phyloP scores from a whole-genome alignment of 768 basidiomycete genomes.

The Boletus subcaerulescens region DNA sequence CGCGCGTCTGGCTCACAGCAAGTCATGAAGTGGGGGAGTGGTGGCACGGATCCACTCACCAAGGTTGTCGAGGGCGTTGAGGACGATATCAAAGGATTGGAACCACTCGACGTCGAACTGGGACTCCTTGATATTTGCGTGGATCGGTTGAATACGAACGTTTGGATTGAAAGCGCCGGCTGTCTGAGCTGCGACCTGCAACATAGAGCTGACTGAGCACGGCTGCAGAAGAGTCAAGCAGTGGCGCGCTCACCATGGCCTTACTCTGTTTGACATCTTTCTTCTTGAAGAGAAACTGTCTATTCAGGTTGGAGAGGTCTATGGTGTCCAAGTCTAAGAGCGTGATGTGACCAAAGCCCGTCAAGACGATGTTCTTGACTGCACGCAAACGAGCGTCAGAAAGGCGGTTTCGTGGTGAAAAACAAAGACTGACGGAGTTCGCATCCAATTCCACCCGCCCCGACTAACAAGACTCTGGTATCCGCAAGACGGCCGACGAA shows the following conservation, averaged over 20 bases:
- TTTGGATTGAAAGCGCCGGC: slow-evolving; percentile 85
- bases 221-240: not conserved
- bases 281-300: slow-evolving; percentile 95
- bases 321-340: slow-evolving; percentile 97
- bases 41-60: slow-evolving; percentile 47
- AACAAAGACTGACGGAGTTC: slow-evolving; percentile 68
- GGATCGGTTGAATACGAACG: slow-evolving; percentile 82
- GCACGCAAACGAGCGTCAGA: slow-evolving; percentile 1
- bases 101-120: slow-evolving; percentile 93
- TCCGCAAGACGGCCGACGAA: slow-evolving; percentile 56
- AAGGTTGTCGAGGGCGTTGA: slow-evolving; percentile 95
- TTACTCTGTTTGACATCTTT: slow-evolving; percentile 98
- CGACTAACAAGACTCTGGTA: slow-evolving; percentile 82
- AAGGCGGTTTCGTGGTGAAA: not conserved
- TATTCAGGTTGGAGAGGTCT: slow-evolving; percentile 94
- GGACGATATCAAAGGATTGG: slow-evolving; percentile 82
- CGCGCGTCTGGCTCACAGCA: slow-evolving; percentile 67
- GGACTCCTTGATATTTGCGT: slow-evolving; percentile 93
- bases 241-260: slow-evolving; percentile 58
- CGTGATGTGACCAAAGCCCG: slow-evolving; percentile 90
- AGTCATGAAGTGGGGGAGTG: not conserved
- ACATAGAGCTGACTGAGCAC: not conserved
- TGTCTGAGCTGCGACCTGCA: slow-evolving; percentile 77
- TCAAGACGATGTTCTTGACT: slow-evolving; percentile 93
- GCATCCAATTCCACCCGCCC: slow-evolving; percentile 96